phyloP scores from a whole-genome alignment of 2,329 filamentous ascomycete genomes.

The Monosporascus sp. region DNA sequence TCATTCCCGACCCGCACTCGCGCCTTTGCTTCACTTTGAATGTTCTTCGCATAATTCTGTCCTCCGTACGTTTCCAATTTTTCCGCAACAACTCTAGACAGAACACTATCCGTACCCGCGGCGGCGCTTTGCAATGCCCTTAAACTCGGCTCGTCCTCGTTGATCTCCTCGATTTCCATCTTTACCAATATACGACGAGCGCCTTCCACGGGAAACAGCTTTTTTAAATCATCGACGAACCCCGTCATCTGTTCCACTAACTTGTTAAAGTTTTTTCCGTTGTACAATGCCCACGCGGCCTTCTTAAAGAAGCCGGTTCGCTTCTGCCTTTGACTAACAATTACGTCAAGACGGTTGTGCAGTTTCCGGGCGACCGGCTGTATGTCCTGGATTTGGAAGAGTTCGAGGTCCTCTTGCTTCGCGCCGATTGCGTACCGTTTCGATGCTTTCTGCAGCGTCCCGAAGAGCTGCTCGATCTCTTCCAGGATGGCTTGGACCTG shows the following conservation, averaged over 20 bases:
- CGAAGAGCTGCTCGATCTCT: constrained; percentile 21
- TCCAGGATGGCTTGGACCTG: constrained; percentile 16
- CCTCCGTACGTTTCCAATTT: not conserved
- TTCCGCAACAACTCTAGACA: not conserved
- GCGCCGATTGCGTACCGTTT: constrained; percentile 15
- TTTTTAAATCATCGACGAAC: constrained; percentile 22
- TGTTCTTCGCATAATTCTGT: constrained; percentile 1
- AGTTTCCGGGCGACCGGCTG: constrained; percentile 6
- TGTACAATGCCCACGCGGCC: constrained; percentile 18
- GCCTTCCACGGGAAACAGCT: constrained; percentile 13
- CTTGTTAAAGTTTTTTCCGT: constrained; percentile 14
- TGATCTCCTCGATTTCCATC: constrained; percentile 18
- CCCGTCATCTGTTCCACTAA: constrained; percentile 15
- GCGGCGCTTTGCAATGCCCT: constrained; percentile 9
- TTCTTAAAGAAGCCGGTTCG: constrained; percentile 14
- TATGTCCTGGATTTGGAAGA: constrained; percentile 3
- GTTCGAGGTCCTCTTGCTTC: constrained; percentile 5
- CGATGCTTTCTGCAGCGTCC: constrained; percentile 14
- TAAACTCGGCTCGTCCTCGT: constrained; percentile 16
- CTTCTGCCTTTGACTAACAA: constrained; percentile 9
- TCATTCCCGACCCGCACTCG: constrained; percentile 7
- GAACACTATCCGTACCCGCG: constrained; percentile 1
- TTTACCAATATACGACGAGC: constrained; percentile 9
- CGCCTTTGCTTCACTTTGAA: not conserved
- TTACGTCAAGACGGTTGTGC: constrained; percentile 5